A percentile compares a stretch with the other conserved stretches of the same genome.
Evolutionary conservation across 2,329 filamentous ascomycete genomes (phyloP).

Genomic region (Lecanicillium sp.): DNA sequence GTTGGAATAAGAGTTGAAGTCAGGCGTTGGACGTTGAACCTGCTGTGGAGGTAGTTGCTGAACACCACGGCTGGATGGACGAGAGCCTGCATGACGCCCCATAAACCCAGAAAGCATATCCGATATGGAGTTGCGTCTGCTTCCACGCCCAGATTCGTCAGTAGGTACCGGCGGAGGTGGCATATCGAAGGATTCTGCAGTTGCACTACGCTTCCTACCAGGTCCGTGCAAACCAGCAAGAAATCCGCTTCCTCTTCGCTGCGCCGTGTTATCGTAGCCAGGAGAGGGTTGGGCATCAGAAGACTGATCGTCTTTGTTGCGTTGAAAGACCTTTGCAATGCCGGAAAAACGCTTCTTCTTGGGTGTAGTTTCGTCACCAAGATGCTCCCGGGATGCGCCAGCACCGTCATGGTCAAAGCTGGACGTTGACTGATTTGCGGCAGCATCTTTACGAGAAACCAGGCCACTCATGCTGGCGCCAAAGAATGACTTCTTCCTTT

Average conservation of each 20-base stretch:
- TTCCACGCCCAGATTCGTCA: conserved; percentile 14
- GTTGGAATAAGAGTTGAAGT: no score
- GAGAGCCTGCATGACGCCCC: conserved; percentile 7
- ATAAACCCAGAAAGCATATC: conserved; percentile 21
- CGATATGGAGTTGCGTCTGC: conserved; percentile 21
- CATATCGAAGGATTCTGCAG: conserved; percentile 13
- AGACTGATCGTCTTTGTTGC: conserved; percentile 11
- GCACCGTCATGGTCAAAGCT: not conserved
- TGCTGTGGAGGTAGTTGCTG: no score
- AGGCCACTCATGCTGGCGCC: conserved; percentile 11
- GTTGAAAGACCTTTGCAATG: conserved; percentile 20
- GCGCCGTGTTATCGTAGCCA: no score
- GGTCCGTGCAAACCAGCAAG: no score
- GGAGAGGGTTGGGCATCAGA: not conserved
- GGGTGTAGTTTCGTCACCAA: conserved; percentile 1
- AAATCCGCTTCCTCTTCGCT: no score
- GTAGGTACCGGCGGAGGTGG: conserved; percentile 10
- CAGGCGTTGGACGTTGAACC: no score
- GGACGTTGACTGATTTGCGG: not conserved
- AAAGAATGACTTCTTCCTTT: conserved; percentile 34
- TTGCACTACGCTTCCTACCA: conserved; percentile 10
- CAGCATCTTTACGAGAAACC: not conserved
- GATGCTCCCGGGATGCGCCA: not conserved
- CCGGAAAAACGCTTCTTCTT: conserved; percentile 40
- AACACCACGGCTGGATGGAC: no score